Percentiles rank a stretch among this genome's conserved stretches.
These are phyloP conservation scores for Rutstroemia sp. DNA, from an alignment of 2,329 filamentous ascomycete species.

Conservation along the genomic window DNA sequence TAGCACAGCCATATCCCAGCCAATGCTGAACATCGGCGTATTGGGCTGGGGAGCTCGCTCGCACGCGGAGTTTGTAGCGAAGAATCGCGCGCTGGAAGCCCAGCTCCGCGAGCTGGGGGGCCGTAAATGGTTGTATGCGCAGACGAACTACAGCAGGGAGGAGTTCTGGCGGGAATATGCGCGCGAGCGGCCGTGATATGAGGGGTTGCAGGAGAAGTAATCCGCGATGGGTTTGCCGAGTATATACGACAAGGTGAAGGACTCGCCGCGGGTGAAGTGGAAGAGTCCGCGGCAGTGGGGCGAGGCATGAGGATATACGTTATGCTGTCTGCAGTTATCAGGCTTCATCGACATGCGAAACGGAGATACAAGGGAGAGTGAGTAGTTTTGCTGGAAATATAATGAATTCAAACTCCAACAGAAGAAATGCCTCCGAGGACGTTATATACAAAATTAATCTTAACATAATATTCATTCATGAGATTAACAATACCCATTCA, in stretches of 20 bases:
- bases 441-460: no score
- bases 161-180: conserved; percentile 61
- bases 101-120: conserved; percentile 64
- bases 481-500: no score
- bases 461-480: no score
- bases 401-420: no score
- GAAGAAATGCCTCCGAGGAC: no score
- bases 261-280: conserved; percentile 35
- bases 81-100: conserved; percentile 64
- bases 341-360: no score
- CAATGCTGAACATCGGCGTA: conserved; percentile 57
- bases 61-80: conserved; percentile 48
- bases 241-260: conserved; percentile 64
- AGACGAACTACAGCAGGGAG: conserved; percentile 68
- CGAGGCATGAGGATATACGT: no score
- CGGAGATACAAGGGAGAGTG: no score
- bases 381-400: no score
- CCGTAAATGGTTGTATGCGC: conserved; percentile 82
- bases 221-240: conserved; percentile 52
- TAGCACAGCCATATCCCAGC: conserved; percentile 27
- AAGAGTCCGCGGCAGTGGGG: no score
- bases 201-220: conserved; percentile 55
- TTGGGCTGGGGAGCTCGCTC: conserved; percentile 73
- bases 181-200: conserved; percentile 48
- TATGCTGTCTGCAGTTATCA: no score